phyloP scores from a whole-genome alignment of 441 rosid genomes.

The Gossypium schwendimanii region DNA sequence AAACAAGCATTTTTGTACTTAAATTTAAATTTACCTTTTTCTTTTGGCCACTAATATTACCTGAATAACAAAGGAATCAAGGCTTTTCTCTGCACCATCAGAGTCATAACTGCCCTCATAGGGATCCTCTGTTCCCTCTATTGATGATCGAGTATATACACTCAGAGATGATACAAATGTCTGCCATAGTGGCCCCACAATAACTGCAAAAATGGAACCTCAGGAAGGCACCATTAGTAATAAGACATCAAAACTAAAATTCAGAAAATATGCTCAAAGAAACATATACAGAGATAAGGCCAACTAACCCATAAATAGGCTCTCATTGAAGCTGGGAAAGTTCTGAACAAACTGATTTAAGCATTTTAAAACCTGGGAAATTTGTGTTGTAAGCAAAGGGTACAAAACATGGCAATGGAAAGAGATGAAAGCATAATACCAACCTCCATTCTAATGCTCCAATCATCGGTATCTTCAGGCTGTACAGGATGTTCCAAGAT shows the following conservation, averaged over 20 bases:
- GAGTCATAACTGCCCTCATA: conserved; percentile 87
- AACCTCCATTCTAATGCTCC: conserved; percentile 95
- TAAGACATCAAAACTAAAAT: conserved; percentile 9
- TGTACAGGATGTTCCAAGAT: conserved; percentile 70
- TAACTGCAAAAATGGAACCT: conserved; percentile 41
- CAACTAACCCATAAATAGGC: conserved; percentile 63
- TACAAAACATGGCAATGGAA: conserved; percentile 8
- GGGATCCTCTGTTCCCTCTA: conserved; percentile 72
- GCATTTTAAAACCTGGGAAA: conserved; percentile 71
- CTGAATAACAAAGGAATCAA: conserved; percentile 90
- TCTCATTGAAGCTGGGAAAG: conserved; percentile 61
- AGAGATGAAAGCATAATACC: conserved; percentile 17
- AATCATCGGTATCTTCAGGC: conserved; percentile 88
- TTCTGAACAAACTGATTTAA: conserved; percentile 86
- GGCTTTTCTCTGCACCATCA: conserved; percentile 90
- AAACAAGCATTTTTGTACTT: not conserved
- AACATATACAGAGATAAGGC: not conserved
- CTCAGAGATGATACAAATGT: conserved; percentile 70
- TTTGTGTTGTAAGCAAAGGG: conserved; percentile 9
- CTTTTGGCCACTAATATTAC: conserved; percentile 27
- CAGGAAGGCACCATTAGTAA: conserved; percentile 6
- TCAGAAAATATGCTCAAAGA: conserved; percentile 1
- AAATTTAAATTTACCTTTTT: not conserved
- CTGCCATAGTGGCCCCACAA: conserved; percentile 83
- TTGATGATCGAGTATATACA: conserved; percentile 65